Evolutionary conservation across 2,329 filamentous ascomycete genomes (phyloP).

Genomic region (Metarhizium album): DNA sequence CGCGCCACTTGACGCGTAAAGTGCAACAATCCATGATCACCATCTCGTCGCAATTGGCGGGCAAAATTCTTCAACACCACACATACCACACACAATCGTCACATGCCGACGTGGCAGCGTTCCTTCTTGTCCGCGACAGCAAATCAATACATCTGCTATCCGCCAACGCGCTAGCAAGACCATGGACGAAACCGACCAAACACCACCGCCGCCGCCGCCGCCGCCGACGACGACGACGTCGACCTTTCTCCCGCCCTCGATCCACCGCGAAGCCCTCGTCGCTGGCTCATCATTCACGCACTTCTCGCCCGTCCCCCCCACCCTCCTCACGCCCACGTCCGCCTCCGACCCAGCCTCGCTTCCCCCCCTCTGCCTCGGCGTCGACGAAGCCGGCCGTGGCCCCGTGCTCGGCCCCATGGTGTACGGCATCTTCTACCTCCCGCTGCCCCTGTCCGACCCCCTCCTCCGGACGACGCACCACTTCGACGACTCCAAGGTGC

Average conservation of each 20-base stretch:
- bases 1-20: too few relatives aligned
- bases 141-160: not conserved
- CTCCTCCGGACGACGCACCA: constrained; percentile 70
- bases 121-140: too few relatives aligned
- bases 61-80: too few relatives aligned
- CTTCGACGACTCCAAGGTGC: constrained; percentile 92
- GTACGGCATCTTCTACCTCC: constrained; percentile 65
- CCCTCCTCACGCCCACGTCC: constrained; percentile 37
- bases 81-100: too few relatives aligned
- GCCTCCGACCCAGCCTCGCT: constrained; percentile 22
- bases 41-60: too few relatives aligned
- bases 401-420: constrained; percentile 82
- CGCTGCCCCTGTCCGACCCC: constrained; percentile 56
- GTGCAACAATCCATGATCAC: too few relatives aligned
- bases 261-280: constrained; percentile 46
- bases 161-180: not conserved
- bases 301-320: constrained; percentile 56
- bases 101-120: too few relatives aligned
- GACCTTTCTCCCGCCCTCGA: constrained; percentile 57
- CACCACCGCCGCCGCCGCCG: not conserved
- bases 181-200: constrained; percentile 9
- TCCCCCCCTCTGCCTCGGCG: constrained; percentile 60
- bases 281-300: constrained; percentile 59
- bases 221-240: constrained; percentile 1
- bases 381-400: constrained; percentile 89